These are phyloP conservation scores for Jasminum sambac DNA, from an alignment of 257 asterid genomes.

Conservation along the genomic window DNA sequence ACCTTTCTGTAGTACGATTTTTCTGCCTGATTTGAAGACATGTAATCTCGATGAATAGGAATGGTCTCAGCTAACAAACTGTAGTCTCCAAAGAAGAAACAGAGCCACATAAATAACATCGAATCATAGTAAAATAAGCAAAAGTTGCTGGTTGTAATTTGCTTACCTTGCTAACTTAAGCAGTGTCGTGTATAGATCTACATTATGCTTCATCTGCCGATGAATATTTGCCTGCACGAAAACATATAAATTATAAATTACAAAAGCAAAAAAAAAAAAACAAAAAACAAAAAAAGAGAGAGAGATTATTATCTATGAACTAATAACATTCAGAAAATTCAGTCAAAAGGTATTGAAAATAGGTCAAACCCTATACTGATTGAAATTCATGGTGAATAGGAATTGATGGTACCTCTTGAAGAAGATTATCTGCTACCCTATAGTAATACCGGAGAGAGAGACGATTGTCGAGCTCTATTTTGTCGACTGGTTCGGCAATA, in stretches of 20 bases:
- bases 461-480: neutral
- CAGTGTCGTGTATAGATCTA: neutral
- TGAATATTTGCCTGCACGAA: neutral
- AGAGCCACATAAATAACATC: neutral
- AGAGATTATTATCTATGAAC: no score
- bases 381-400: neutral
- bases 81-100: neutral
- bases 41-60: neutral
- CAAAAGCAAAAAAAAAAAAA: neutral
- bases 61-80: neutral
- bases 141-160: neutral
- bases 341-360: neutral
- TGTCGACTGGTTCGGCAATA: neutral
- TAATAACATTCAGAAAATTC: neutral
- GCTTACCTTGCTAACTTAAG: constrained; percentile 2
- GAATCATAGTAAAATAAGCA: neutral
- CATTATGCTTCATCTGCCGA: neutral
- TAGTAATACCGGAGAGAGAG: constrained; percentile 3
- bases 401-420: neutral
- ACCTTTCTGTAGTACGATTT: neutral
- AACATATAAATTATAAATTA: neutral
- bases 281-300: no score
- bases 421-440: neutral
- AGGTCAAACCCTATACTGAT: neutral
- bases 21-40: neutral